These are phyloP conservation scores for Trichoderma sp. DNA, from an alignment of 2,329 filamentous ascomycete genomes.

Conservation along the genomic window DNA sequence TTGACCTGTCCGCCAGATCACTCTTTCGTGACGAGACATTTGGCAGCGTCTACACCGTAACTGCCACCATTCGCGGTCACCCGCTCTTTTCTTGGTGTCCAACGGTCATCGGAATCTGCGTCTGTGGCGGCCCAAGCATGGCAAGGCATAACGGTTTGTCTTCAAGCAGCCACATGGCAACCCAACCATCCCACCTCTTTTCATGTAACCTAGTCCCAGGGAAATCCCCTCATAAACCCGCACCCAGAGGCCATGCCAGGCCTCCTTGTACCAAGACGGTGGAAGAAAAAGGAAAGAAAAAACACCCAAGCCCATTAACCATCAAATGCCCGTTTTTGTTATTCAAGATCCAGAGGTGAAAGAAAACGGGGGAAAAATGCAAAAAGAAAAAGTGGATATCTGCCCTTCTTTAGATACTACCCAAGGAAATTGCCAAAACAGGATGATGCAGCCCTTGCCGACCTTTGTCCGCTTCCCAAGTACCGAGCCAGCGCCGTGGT, in stretches of 20 bases:
- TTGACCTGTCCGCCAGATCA: conserved; percentile 12
- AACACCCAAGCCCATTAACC: neutral
- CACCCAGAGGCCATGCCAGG: neutral
- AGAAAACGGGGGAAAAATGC: neutral
- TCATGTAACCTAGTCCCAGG: neutral
- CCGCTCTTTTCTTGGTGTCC: neutral
- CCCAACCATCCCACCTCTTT: neutral
- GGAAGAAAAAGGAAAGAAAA: neutral
- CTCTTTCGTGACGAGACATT: neutral
- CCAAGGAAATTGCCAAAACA: neutral
- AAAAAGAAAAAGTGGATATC: neutral
- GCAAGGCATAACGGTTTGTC: neutral
- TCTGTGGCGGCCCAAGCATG: neutral
- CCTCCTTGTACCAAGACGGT: neutral
- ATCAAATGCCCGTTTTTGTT: neutral
- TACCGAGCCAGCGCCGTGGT: neutral
- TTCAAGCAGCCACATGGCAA: neutral
- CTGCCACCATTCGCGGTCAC: neutral
- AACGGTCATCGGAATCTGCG: neutral
- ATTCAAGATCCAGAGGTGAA: neutral
- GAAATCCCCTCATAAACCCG: neutral
- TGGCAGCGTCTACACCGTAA: conserved; percentile 11
- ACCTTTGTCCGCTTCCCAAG: neutral
- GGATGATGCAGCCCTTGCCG: neutral
- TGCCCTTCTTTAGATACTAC: neutral